These are phyloP conservation scores for Capsicum rhomboideum DNA, from an alignment of 257 asterid species.

Conservation along the genomic window DNA sequence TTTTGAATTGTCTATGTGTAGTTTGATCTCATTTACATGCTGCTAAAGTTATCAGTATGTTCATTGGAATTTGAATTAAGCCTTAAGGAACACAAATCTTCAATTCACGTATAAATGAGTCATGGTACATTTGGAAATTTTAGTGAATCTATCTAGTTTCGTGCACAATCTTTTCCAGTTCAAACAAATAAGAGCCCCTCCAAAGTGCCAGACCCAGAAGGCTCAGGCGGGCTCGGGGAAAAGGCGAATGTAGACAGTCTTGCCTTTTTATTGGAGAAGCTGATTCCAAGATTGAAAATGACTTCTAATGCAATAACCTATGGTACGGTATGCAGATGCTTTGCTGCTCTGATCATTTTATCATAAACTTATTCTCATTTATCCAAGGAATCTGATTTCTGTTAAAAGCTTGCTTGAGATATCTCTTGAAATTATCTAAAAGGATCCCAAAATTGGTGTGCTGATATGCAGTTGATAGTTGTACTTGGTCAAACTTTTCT, in stretches of 20 bases:
- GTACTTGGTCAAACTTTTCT: background rate
- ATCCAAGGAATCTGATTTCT: background rate
- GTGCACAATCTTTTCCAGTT: background rate
- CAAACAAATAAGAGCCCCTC: background rate
- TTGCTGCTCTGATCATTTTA: background rate
- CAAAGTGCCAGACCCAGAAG: background rate
- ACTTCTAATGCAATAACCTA: background rate
- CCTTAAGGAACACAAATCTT: background rate
- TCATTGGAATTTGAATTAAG: background rate
- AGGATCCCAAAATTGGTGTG: background rate
- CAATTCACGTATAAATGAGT: background rate
- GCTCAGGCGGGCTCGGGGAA: background rate
- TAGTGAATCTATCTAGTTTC: background rate
- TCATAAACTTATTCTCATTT: background rate
- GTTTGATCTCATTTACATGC: background rate
- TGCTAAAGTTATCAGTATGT: background rate
- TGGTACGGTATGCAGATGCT: too few species aligned
- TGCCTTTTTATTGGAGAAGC: background rate
- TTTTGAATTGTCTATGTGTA: too few species aligned
- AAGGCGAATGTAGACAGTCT: background rate
- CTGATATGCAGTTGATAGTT: background rate
- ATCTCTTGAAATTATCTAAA: background rate
- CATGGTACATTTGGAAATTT: background rate
- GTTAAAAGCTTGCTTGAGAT: background rate
- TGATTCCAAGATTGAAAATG: background rate